Evolutionary conservation across 495 filamentous ascomycete genomes (phyloP), one percentile per base, ranked within the genome.

Genomic region (Penicillium cosmopolitanum): DNA sequence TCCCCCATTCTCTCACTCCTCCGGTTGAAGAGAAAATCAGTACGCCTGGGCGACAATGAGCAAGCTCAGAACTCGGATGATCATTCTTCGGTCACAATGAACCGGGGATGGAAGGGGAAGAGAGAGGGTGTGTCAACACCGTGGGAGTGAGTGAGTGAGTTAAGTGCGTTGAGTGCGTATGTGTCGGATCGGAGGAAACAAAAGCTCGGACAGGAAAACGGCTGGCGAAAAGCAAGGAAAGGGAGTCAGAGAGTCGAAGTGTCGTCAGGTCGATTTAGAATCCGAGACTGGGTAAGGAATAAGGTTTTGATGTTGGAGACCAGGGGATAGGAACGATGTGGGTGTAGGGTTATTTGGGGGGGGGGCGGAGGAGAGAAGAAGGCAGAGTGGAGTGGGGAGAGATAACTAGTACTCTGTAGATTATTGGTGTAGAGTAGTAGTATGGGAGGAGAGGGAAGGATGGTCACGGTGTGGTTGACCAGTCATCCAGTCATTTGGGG

Each of bases 1-100:
- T 76, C 72, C 64, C 65, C 73, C 76, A 77, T 77, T 62, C 58
- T 72, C 66, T 56, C 66, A 56, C 73, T 13, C 69, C 68, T 64
- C 55, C 69, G 67, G 67, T 65, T 69, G 66, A 68, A 62, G 10
- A 64, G 50, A 62, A 65, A 75, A 54, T 72, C 63, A 74, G 57
- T 66, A 65, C 64, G 72, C 67, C 70, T 69, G 64, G 61, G 66
- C 60, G 63, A 73, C 68, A 70, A 63, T 60, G 64, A 71, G 66
- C 67, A 69, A 58, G 68, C 68, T 60, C 57, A 53, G 57, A 62
- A 65, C 65, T 52, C 57, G 64, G 16, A 59, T 64, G 64, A 55
- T 76, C 70, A 77, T 77, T 60, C 71, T 71, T 76, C 69, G 69
- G 69, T 66, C 68, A 66, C 56, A 60, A 57, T 23, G 67, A 67